A percentile compares a stretch with the other conserved stretches of the same genome.
Conservation (phyloP, 2,329 filamentous ascomycete genomes). For the Trichoderma guizhouense region DNA sequence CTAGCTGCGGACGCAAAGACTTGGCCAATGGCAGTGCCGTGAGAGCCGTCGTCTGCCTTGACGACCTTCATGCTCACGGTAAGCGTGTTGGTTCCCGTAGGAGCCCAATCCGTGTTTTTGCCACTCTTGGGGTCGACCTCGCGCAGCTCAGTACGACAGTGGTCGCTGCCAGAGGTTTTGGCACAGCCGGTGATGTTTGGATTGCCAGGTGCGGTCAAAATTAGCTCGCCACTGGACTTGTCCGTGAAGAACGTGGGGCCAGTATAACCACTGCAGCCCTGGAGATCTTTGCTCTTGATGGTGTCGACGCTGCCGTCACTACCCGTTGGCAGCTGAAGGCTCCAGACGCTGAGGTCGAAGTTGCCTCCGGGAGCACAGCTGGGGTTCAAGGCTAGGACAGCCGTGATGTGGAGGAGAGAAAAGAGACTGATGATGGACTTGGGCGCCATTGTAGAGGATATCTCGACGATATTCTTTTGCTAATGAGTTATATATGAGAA, state of each 20-base stretch:
- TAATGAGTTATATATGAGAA: too few relatives aligned
- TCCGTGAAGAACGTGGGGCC: constrained; percentile 36
- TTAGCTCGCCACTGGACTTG: constrained; percentile 31
- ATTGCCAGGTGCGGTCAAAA: constrained; percentile 39
- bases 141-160: constrained; percentile 42
- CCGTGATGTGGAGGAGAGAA: not conserved
- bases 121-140: constrained; percentile 33
- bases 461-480: not conserved
- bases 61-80: constrained; percentile 28
- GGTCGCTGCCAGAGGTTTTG: constrained; percentile 38
- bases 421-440: constrained; percentile 1
- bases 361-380: constrained; percentile 25
- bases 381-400: constrained; percentile 10
- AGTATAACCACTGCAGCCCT: constrained; percentile 36
- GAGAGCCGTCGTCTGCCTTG: constrained; percentile 36
- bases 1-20: constrained; percentile 34
- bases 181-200: constrained; percentile 33
- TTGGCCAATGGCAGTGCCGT: constrained; percentile 34
- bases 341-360: constrained; percentile 34
- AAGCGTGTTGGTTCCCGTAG: constrained; percentile 14
- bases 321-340: constrained; percentile 40
- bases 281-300: constrained; percentile 31
- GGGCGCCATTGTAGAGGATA: not conserved
- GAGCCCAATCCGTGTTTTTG: constrained; percentile 28
- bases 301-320: constrained; percentile 20